Percentiles rank a stretch among this genome's conserved stretches.
These are phyloP conservation scores for Acacia acuminata DNA, from an alignment of 306 rosid genomes.

Conservation along the genomic window DNA sequence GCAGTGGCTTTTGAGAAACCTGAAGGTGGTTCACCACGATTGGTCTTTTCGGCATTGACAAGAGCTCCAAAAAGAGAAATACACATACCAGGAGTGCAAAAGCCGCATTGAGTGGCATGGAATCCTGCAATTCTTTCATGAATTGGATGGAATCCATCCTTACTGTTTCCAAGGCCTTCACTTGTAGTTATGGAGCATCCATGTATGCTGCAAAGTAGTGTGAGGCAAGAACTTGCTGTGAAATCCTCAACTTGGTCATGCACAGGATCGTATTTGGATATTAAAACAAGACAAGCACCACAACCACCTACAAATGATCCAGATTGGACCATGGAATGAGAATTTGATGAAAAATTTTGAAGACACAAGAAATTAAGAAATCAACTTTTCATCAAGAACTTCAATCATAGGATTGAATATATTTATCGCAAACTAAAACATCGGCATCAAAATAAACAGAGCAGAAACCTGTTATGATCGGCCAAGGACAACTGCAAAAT, in stretches of 20 bases:
- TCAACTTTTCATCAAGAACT: no score
- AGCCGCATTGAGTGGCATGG: constrained; percentile 92
- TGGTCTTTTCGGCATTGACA: constrained; percentile 63
- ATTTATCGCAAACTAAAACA: not conserved
- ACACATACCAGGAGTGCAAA: constrained; percentile 92
- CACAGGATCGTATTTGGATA: constrained; percentile 72
- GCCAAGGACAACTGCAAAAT: no score
- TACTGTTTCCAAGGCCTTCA: constrained; percentile 83
- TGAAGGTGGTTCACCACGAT: constrained; percentile 47
- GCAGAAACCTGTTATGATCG: not conserved
- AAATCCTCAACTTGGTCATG: constrained; percentile 61
- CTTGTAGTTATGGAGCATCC: constrained; percentile 76
- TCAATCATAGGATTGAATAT: no score
- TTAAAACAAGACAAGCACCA: constrained; percentile 84
- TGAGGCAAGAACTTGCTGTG: constrained; percentile 79
- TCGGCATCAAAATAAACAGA: not conserved
- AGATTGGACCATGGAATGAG: constrained; percentile 8
- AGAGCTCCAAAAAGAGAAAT: constrained; percentile 76
- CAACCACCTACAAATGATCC: constrained; percentile 73
- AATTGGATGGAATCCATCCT: constrained; percentile 79
- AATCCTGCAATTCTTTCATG: constrained; percentile 81
- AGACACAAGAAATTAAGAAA: not conserved
- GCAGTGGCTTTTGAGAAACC: constrained; percentile 75
- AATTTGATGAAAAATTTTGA: not conserved
- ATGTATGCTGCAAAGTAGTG: constrained; percentile 69